These are phyloP conservation scores for Trichoderma hamatum DNA, from an alignment of 2,329 filamentous ascomycete genomes.

Conservation along the genomic window DNA sequence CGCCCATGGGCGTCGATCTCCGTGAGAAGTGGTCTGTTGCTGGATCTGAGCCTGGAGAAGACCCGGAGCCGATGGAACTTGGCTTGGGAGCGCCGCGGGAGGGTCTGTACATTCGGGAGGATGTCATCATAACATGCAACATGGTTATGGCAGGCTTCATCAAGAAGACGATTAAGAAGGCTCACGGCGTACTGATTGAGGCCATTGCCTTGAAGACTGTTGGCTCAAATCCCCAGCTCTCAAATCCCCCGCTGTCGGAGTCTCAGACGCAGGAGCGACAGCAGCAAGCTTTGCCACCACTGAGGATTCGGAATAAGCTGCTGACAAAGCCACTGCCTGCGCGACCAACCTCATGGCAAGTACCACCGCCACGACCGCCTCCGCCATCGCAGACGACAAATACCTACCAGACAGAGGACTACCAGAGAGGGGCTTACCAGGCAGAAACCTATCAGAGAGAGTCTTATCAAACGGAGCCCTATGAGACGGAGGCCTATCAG, in stretches of 20 bases:
- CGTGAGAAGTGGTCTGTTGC: conserved; percentile 76
- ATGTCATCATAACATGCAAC: conserved; percentile 80
- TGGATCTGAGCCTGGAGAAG: conserved; percentile 72
- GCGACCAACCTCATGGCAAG: conserved; percentile 19
- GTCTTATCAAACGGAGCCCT: neutral
- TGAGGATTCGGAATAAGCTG: neutral
- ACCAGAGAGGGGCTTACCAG: too few species aligned
- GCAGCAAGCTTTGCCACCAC: neutral
- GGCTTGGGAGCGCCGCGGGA: conserved; percentile 65
- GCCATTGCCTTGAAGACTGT: conserved; percentile 49
- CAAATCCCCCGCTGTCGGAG: neutral
- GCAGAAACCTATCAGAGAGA: too few species aligned
- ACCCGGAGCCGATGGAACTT: conserved; percentile 64
- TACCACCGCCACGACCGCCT: neutral
- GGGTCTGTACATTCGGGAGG: conserved; percentile 82
- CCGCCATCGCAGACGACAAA: neutral
- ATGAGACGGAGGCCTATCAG: neutral
- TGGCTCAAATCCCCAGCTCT: neutral
- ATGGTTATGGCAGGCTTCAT: conserved; percentile 75
- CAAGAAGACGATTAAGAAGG: conserved; percentile 78
- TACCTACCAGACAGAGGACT: neutral
- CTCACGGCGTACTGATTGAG: conserved; percentile 71
- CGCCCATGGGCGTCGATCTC: conserved; percentile 79
- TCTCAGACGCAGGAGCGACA: conserved; percentile 44
- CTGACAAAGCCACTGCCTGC: conserved; percentile 14